Conservation (phyloP, 2,329 filamentous ascomycete genomes). For the Salinomyces thailandicus region DNA sequence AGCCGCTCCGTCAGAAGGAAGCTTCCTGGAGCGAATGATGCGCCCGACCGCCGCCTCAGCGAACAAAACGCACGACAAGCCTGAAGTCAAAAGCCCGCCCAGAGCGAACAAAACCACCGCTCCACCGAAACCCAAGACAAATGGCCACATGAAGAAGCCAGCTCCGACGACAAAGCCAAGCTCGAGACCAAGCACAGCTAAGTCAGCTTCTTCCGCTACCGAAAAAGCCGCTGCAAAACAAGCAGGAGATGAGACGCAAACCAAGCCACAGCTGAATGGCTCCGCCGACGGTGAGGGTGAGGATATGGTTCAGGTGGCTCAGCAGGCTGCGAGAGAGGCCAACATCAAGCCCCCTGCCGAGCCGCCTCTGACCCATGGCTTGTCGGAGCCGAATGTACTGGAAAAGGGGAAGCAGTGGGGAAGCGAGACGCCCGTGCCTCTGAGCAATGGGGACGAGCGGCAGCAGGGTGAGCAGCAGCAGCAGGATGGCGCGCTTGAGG, state of each 20-base stretch:
- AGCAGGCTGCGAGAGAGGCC: background rate
- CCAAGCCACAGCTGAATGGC: no score
- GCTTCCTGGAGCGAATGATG: slow-evolving; percentile 75
- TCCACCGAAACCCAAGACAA: slow-evolving; percentile 8
- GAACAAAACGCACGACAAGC: slow-evolving; percentile 50
- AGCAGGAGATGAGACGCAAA: background rate
- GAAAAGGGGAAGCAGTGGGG: background rate
- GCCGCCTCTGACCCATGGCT: background rate
- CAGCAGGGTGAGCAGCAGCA: background rate
- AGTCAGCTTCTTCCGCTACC: slow-evolving; percentile 1
- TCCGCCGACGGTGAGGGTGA: background rate
- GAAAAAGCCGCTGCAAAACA: no score
- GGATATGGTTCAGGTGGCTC: background rate
- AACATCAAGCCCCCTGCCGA: background rate
- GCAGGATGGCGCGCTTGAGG: slow-evolving; percentile 1
- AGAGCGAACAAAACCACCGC: slow-evolving; percentile 5
- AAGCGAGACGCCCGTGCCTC: background rate
- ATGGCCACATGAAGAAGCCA: slow-evolving; percentile 5
- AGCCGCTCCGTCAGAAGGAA: slow-evolving; percentile 49
- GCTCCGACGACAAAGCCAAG: slow-evolving; percentile 1
- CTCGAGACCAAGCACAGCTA: slow-evolving; percentile 1
- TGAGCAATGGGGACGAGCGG: slow-evolving; percentile 1
- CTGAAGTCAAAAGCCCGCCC: slow-evolving; percentile 29
- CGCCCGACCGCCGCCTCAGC: slow-evolving; percentile 60
- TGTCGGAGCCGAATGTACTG: background rate